Evolutionary conservation across 169 alveolate species (phyloP), one percentile per base, ranked within the genome.

Genomic region (Besnoitia besnoiti): DNA sequence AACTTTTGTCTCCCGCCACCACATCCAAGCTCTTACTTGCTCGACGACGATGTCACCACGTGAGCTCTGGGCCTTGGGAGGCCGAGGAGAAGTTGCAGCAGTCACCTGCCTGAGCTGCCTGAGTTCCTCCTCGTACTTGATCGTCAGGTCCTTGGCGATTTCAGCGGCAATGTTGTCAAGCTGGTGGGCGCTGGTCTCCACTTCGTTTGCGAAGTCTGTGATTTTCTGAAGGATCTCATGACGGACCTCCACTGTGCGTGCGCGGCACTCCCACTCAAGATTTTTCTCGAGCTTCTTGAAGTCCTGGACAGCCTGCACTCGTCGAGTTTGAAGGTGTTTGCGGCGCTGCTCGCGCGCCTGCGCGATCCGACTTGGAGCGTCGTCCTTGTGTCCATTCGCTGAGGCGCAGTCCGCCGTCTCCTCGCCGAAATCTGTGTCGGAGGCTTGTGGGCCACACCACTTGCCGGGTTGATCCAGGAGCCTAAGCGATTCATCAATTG

Each of bases 141-240:
- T 7, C n/a, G 39, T 37, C 16, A 73, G 8, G 46, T 73, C 82
- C n/a, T 19, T 37, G 82, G 82, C 82, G 24, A 73, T n/a, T 19
- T 73, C 47, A 37, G 39, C 39, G 3, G 82, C 82, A 0, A 73
- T 37, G 47, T n/a, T 73, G 44, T 73, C 82, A 16, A 73, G 82
- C 46, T 73, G 82, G 24, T 73, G 82, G 46, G 24, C 46, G 24
- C 46, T 37, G n/a, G 82, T 27, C 44, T 73, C 82, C 44, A 73
- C 40, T 42, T 73, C 82, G 30, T 1, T 42, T 0, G 82, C 82
- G n/a, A 73, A 73, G 46, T 73, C 82, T 27, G 82, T 73, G 46
- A 73, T 73, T 37, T 73, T 73, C 82, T 73, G 82, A 39, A n/a
- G 46, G 46, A 73, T 73, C 47, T 73, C 82, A 73, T 73, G 82